Percentiles rank a stretch among this genome's conserved stretches.
Evolutionary conservation across 2,329 filamentous ascomycete genomes (phyloP).

Genomic region (Paramyrothecium sp.): DNA sequence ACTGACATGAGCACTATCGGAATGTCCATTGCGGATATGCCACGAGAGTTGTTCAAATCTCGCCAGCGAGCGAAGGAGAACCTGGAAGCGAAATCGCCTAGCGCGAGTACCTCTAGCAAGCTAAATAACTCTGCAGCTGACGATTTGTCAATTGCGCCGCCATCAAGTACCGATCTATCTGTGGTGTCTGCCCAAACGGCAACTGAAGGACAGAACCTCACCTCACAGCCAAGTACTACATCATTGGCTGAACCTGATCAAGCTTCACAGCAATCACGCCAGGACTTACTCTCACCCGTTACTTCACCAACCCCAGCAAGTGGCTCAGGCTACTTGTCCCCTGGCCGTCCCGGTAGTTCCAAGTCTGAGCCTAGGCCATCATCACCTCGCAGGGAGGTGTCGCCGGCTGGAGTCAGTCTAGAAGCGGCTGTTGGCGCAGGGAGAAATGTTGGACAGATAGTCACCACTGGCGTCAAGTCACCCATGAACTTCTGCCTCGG

Average conservation of each 20-base stretch:
- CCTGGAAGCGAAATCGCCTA: constrained; percentile 1
- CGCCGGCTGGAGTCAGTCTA: constrained; percentile 28
- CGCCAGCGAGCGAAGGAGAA: constrained; percentile 19
- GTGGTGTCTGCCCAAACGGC: background rate
- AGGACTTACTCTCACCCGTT: background rate
- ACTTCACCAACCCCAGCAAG: background rate
- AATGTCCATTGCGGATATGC: constrained; percentile 78
- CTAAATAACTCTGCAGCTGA: constrained; percentile 7
- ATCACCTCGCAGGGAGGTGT: constrained; percentile 7
- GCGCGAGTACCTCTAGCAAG: constrained; percentile 4
- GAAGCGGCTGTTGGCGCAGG: constrained; percentile 65
- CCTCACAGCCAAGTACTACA: background rate
- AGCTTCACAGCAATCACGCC: background rate
- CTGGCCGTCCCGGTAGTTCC: background rate
- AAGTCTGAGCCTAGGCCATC: background rate
- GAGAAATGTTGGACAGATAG: constrained; percentile 68
- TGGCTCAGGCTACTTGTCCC: background rate
- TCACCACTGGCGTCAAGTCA: constrained; percentile 72
- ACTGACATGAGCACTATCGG: constrained; percentile 79
- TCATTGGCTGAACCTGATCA: background rate
- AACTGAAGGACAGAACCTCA: background rate
- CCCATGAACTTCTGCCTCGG: constrained; percentile 85
- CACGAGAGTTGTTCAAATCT: constrained; percentile 52
- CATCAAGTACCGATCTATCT: background rate
- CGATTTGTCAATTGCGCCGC: constrained; percentile 3